phyloP scores from a whole-genome alignment of 2,329 filamentous ascomycete species.

The Colletotrichum falcatum region DNA sequence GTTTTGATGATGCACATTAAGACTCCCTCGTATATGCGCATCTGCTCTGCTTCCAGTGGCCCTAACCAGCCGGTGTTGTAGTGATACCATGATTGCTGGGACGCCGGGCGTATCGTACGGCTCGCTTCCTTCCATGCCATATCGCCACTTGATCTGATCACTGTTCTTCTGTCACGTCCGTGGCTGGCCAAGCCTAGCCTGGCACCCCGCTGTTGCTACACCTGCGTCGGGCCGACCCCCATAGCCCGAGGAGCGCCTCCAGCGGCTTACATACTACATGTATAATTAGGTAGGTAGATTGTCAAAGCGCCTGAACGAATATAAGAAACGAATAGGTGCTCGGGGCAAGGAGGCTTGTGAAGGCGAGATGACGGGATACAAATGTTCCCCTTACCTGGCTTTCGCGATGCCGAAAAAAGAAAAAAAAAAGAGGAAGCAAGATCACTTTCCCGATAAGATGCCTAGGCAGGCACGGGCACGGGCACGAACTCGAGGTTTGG shows the following conservation, averaged over 20 bases:
- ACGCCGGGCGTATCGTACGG: neutral
- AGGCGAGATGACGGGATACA: slow-evolving; percentile 30
- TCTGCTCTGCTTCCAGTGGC: neutral
- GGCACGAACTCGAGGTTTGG: slow-evolving; percentile 2
- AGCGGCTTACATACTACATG: slow-evolving; percentile 6
- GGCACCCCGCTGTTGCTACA: neutral
- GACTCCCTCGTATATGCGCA: neutral
- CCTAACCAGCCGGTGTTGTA: neutral
- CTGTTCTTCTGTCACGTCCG: neutral
- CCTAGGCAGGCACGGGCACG: slow-evolving; percentile 22
- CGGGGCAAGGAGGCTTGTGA: slow-evolving; percentile 6
- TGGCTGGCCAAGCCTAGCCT: slow-evolving; percentile 18
- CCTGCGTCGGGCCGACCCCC: slow-evolving; percentile 4
- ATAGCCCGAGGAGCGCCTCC: slow-evolving; percentile 17
- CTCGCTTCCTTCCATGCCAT: neutral
- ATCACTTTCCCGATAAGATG: slow-evolving; percentile 16
- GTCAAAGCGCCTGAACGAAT: too few species aligned
- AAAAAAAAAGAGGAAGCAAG: neutral
- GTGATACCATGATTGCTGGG: neutral
- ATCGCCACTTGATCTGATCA: neutral
- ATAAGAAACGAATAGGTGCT: neutral
- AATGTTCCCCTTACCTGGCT: slow-evolving; percentile 28
- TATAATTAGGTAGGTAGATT: slow-evolving; percentile 19
- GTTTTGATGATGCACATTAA: too few species aligned
- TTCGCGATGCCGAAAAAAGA: slow-evolving; percentile 1